Evolutionary conservation across 2,329 filamentous ascomycete species (phyloP), one percentile per base, ranked within the genome.

Genomic region (Hypomyces rosellus): DNA sequence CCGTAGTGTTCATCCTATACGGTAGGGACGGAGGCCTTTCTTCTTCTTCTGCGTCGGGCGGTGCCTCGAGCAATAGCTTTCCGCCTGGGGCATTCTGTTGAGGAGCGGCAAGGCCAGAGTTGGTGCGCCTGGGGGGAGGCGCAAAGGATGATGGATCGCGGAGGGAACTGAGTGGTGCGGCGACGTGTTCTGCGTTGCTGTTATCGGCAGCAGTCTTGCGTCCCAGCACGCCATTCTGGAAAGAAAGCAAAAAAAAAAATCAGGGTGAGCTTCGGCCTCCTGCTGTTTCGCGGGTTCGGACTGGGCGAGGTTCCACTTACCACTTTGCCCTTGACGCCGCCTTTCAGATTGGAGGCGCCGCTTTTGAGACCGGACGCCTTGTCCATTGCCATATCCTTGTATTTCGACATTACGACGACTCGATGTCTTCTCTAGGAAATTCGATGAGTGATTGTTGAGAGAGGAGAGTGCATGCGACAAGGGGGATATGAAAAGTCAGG

Each of bases 81-180:
- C 49, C 51, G 25, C 45, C 25, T 13, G 45, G 33, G 3, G 43
- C 49, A 4, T 57, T 52, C 0, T 60, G 58, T 13, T 62, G 60
- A 16, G 63, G 15, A 57, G 61, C 58, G 13, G 54, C 56, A 40
- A 59, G 62, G 66, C 68, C 77, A 40, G 66, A 56, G 52, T 62
- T 60, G 25, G 65, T 65, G 36, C 70, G 86, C 60, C 81, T 91
- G 1, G 90, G 90, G 22, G 90, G 90, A 20, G 89, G 88, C 2
- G 81, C 89, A 64, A 95, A 96, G 14, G 82, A 79, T 1, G 80
- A 67, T 1, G 89, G 90, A 63, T 96, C 89, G 63, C 82, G 84
- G 30, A 96, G 76, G 3, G 81, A 75, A 8, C 82, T 75, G 40
- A 95, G 70, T 1, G 90, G 89, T 14, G 76, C 74, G 33, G 78